Base-by-base conservation (phyloP, 495 filamentous ascomycete species). In the Lophiotrema nucula region DNA sequence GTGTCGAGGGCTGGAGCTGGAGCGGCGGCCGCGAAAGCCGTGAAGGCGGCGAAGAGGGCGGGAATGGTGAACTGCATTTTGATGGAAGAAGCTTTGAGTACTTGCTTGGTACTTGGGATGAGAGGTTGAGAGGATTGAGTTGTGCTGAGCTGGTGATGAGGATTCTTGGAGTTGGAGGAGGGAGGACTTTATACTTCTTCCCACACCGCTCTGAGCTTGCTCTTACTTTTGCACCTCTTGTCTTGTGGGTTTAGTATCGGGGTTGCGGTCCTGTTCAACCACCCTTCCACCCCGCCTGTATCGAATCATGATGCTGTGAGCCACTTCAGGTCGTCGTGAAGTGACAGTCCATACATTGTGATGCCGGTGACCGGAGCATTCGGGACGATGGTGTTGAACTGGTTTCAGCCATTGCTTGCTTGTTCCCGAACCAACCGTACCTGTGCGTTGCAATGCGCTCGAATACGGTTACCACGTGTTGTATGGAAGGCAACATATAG, bases 51-150 rank as follows among this genome's bases (percentile, higher is more conserved):
- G 47, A 59, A 27, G 48, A 38, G 18, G 19, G 56, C 12, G 13
- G 25, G 10, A 28, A 41, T 21, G 44, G 56, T 33, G 58, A 41
- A 53, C 22, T 16, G 28, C 53, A 56, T 56, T n/a, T 16, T 49
- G 16, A 4, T 38, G 19, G 39, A 21, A 21, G 19, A 18, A 21
- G 19, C 11, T 11, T 21, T 12, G 39, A 43, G 8, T 13, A 18
- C 6, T 13, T 43, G 39, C 10, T 13, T 43, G 10, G 39, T 11
- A 43, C 31, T 24, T 37, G 42, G 38, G n/a, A 22, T 15, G 37
- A 6, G 38, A 19, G 24, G 3, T 44, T 43, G 38, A 18, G 2
- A 8, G 28, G 22, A 19, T n/a, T n/a, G 26, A n/a, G 23, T 24
- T 38, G 48, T 43, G 39, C 18, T 21, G 39, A 43, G 39, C 39